Conservation (phyloP, 148 eudicot genomes). For the Hydrangea macrophylla region DNA sequence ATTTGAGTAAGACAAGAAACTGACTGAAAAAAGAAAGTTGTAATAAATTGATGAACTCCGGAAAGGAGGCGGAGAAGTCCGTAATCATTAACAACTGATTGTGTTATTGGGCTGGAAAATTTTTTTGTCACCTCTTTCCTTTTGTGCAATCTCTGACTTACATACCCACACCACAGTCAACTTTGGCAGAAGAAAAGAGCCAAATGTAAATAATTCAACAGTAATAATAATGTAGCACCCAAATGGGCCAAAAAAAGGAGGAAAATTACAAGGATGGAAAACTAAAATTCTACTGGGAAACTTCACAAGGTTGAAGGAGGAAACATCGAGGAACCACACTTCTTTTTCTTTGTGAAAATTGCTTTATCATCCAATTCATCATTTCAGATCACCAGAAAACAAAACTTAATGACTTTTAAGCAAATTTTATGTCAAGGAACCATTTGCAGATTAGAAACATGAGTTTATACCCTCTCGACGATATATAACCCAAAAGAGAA, state of each 20-base stretch:
- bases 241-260: not conserved
- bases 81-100: not conserved
- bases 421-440: too few species aligned
- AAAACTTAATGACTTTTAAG: too few species aligned
- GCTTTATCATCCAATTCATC: not conserved
- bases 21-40: not conserved
- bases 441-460: too few species aligned
- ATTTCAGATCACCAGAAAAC: not conserved
- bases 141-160: not conserved
- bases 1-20: not conserved
- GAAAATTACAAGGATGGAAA: not conserved
- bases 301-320: not conserved
- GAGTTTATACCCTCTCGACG: too few species aligned
- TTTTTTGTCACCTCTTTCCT: conserved; percentile 6
- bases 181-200: not conserved
- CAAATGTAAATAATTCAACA: not conserved
- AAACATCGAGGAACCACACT: not conserved
- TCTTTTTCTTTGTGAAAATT: not conserved
- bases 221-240: not conserved
- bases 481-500: too few species aligned
- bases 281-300: not conserved
- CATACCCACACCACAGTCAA: not conserved
- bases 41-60: not conserved
- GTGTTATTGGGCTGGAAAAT: not conserved
- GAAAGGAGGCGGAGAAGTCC: not conserved